Evolutionary conservation across 768 basidiomycete species (phyloP).

Genomic region (Neoboletus magnificus): DNA sequence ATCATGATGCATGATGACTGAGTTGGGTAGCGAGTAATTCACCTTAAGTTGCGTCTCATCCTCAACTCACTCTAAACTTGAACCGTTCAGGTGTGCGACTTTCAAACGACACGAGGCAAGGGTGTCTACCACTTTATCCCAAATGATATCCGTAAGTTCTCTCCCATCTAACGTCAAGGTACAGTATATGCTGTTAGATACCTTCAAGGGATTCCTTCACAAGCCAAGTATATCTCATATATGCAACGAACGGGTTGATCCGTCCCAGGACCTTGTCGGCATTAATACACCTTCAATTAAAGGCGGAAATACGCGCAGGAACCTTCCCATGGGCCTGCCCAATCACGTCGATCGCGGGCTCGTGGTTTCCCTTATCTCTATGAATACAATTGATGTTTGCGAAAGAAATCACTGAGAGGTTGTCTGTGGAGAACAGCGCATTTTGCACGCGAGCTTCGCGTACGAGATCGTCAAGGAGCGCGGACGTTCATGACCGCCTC

Average conservation of each 20-base stretch:
- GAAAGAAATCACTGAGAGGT: neutral
- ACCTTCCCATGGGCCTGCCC: neutral
- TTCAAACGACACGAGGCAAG: neutral
- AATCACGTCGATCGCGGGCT: neutral
- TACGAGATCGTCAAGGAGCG: too few relatives aligned
- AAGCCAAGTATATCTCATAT: neutral
- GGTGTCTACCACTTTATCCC: neutral
- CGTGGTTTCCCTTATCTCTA: neutral
- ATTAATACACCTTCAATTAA: neutral
- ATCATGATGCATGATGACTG: neutral
- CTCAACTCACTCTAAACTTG: neutral
- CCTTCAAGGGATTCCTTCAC: neutral
- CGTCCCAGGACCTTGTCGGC: neutral
- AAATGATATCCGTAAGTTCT: neutral
- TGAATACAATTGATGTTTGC: neutral
- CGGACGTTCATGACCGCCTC: neutral
- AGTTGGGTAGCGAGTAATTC: too few relatives aligned
- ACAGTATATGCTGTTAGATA: neutral
- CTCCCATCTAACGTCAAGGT: too few relatives aligned
- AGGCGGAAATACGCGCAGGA: neutral
- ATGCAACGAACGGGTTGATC: neutral
- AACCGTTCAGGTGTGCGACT: neutral
- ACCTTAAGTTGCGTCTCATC: too few relatives aligned
- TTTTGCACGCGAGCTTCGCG: neutral
- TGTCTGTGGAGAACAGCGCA: neutral